Percentiles rank a stretch among this genome's conserved stretches.
These are phyloP conservation scores for Aspergillus jensenii DNA, from an alignment of 2,329 filamentous ascomycete genomes.

Conservation along the genomic window DNA sequence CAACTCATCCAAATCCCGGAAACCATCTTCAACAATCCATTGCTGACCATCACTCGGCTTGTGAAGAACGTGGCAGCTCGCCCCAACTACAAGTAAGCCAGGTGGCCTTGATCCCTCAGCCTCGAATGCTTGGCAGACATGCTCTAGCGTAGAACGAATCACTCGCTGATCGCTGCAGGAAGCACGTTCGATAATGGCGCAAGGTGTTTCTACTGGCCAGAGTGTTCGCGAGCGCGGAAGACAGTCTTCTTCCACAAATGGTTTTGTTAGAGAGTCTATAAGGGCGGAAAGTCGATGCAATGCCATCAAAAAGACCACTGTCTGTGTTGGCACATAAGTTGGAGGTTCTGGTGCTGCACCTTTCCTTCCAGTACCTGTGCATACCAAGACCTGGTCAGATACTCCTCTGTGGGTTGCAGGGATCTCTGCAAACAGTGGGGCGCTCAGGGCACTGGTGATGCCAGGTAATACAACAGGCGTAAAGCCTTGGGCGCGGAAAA, in stretches of 20 bases:
- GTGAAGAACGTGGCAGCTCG: constrained; percentile 76
- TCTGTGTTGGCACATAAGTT: constrained; percentile 71
- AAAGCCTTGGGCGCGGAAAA: constrained; percentile 73
- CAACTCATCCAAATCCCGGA: constrained; percentile 66
- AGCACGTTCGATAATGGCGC: constrained; percentile 88
- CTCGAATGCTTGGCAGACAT: constrained; percentile 80
- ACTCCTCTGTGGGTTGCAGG: constrained; percentile 87
- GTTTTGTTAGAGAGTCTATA: constrained; percentile 64
- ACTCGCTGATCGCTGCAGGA: constrained; percentile 93
- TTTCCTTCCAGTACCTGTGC: constrained; percentile 92
- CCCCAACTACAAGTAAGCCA: constrained; percentile 80
- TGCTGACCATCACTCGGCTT: constrained; percentile 58
- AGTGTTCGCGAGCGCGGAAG: constrained; percentile 22
- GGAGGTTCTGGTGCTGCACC: constrained; percentile 81
- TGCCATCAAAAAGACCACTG: constrained; percentile 93
- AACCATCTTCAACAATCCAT: constrained; percentile 88
- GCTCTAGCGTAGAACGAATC: constrained; percentile 78
- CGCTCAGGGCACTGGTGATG: constrained; percentile 83
- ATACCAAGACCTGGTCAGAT: constrained; percentile 91
- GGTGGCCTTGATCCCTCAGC: constrained; percentile 86
- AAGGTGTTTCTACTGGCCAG: constrained; percentile 79
- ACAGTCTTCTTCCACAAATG: constrained; percentile 26
- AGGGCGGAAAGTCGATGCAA: constrained; percentile 78
- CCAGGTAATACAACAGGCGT: constrained; percentile 77
- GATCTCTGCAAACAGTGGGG: constrained; percentile 83